Base-by-base conservation (phyloP, 768 basidiomycete species). In the Rhodotorula kratochvilovae region DNA sequence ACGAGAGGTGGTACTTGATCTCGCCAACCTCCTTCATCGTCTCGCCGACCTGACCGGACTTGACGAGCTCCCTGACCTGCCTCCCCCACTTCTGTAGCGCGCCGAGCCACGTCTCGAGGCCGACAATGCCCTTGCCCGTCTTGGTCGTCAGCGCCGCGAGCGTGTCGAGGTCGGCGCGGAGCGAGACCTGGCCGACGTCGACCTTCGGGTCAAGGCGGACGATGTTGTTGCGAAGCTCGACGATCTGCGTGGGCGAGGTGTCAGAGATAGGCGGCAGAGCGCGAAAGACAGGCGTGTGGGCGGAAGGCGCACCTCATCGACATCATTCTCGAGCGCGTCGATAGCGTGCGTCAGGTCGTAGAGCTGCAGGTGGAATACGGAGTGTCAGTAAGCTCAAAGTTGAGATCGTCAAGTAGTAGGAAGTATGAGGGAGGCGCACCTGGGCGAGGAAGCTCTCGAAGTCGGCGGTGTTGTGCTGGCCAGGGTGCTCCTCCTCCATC, bases 321-420 rank as follows among this genome's bases (percentile, higher is more conserved):
- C 36, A 59, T 74, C 73, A 66, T 74, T 65, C 33, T 74, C 73
- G 66, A 74, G 63, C 0, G 66, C 54, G 36, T 74, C 73, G 66
- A 74, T 74, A 2, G 73, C 50, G 36, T 74, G 73, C 8, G 73
- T 74, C 21, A 74, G 39, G 48, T 74, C 73, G 66, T 53, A 73
- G n/a, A 69, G 48, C 68, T 73, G 56, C 8, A 23, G 1, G 7
- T 13, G 7, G 33, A 45, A 3, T 1, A 29, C 4, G n/a, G n/a
- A n/a, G 29, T 42, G 7, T 56, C 3, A 45, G 43, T 21, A 10
- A n/a, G 25, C 6, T 35, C n/a, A n/a, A n/a, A n/a, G n/a, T n/a
- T n/a, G n/a, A n/a, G n/a, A n/a, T n/a, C n/a, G n/a, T n/a, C n/a
- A n/a, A n/a, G n/a, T n/a, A n/a, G n/a, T 11, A 29, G 51, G 6